These are phyloP conservation scores for Porphyra umbilicalis DNA, from an alignment of 31 red algal species.

Conservation along the genomic window DNA sequence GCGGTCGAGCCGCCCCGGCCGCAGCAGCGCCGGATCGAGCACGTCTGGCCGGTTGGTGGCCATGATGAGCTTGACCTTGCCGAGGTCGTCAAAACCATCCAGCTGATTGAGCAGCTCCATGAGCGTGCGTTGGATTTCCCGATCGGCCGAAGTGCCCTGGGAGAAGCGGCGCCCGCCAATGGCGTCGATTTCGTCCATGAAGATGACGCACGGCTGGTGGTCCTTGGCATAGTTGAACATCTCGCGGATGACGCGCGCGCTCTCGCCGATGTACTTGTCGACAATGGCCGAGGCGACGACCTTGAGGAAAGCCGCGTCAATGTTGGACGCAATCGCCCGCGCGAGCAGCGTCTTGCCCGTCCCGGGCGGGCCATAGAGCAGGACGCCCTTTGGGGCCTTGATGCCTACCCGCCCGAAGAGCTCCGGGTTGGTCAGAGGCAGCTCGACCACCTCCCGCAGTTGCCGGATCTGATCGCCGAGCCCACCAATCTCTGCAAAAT, in stretches of 20 bases:
- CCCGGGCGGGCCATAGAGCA: conserved; percentile 98
- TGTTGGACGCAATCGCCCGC: conserved; percentile 90
- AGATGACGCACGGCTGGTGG: conserved; percentile 99
- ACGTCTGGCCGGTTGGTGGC: conserved; percentile 99
- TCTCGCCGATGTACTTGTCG: conserved; percentile 99
- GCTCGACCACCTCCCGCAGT: conserved; percentile 96
- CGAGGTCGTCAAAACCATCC: conserved; percentile 99
- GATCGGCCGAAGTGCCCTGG: conserved; percentile 97
- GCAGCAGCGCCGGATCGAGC: conserved; percentile 92
- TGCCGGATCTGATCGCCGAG: conserved; percentile 96
- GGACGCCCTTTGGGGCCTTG: conserved; percentile 96
- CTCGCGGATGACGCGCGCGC: conserved; percentile 97
- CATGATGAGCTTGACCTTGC: conserved; percentile 99
- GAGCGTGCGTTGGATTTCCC: conserved; percentile 98
- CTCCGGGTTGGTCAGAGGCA: conserved; percentile 98
- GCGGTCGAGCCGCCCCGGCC: conserved; percentile 94
- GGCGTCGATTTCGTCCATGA: conserved; percentile 99
- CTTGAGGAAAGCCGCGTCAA: conserved; percentile 93
- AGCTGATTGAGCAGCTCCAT: conserved; percentile 98
- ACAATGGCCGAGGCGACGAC: conserved; percentile 99
- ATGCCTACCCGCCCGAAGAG: conserved; percentile 96
- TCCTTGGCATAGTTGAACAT: conserved; percentile 98
- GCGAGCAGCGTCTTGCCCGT: conserved; percentile 99
- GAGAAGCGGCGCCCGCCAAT: conserved; percentile 98
- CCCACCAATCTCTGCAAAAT: conserved; percentile 97